phyloP scores from a whole-genome alignment of 176 grass and related monocot genomes.

The Zea luxurians region DNA sequence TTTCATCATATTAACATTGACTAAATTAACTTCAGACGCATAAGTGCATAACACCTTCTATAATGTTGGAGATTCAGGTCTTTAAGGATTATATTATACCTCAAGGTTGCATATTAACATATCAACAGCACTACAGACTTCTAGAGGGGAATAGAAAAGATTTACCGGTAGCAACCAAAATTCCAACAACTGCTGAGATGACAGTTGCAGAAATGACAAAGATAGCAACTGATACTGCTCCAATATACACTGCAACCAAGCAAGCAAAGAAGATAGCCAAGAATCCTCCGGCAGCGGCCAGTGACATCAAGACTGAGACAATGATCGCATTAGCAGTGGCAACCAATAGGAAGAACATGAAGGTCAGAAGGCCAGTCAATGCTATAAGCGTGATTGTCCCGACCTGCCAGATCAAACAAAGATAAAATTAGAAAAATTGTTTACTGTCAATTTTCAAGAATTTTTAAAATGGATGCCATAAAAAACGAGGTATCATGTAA shows the following conservation, averaged over 20 bases:
- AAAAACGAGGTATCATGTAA: background rate
- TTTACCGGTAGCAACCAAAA: slow-evolving; percentile 70
- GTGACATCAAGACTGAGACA: slow-evolving; percentile 72
- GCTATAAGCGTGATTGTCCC: slow-evolving; percentile 71
- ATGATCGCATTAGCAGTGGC: slow-evolving; percentile 73
- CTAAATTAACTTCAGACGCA: background rate
- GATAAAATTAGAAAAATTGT: background rate
- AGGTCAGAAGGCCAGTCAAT: slow-evolving; percentile 68
- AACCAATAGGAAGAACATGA: slow-evolving; percentile 74
- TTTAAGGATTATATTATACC: background rate
- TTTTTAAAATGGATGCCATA: background rate
- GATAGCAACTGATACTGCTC: slow-evolving; percentile 64
- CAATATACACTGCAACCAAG: slow-evolving; percentile 72
- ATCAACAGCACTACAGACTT: background rate
- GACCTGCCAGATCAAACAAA: slow-evolving; percentile 48
- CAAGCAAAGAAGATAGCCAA: slow-evolving; percentile 84
- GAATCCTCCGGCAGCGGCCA: slow-evolving; percentile 84
- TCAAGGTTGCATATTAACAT: slow-evolving; percentile 17
- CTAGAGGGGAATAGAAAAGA: background rate
- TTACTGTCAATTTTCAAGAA: background rate
- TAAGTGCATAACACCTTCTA: too few relatives aligned
- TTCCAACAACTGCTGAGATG: slow-evolving; percentile 59
- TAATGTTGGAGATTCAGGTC: too few relatives aligned
- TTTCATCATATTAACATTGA: background rate
- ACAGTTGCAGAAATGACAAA: slow-evolving; percentile 62